A percentile compares a stretch with the other conserved stretches of the same genome.
phyloP scores from a whole-genome alignment of 768 basidiomycete genomes.

The Auricularia sp. region DNA sequence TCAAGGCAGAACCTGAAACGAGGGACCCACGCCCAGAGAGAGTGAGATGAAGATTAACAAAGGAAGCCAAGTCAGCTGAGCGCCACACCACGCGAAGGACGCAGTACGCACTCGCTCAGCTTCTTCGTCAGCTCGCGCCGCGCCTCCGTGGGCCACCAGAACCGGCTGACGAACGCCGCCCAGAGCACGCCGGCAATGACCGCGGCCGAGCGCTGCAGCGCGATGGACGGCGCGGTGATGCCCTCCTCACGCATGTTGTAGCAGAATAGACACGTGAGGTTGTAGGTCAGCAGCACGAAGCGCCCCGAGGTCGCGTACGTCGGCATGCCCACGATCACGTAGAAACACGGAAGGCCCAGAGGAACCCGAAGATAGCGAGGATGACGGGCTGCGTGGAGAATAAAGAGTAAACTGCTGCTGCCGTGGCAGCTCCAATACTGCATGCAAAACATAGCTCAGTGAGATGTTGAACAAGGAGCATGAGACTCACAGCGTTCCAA shows the following conservation, averaged over 20 bases:
- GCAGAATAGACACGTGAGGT: slow-evolving; percentile 70
- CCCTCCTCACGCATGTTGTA: slow-evolving; percentile 68
- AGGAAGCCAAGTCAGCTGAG: no score
- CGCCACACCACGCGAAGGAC: no score
- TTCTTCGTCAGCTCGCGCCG: slow-evolving; percentile 75
- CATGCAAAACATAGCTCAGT: slow-evolving; percentile 5
- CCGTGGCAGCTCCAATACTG: slow-evolving; percentile 71
- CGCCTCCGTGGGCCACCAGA: slow-evolving; percentile 96
- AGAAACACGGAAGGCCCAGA: slow-evolving; percentile 94
- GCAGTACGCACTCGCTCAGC: slow-evolving; percentile 65
- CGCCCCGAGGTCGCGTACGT: slow-evolving; percentile 64
- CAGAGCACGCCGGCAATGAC: slow-evolving; percentile 82
- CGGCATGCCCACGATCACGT: slow-evolving; percentile 72
- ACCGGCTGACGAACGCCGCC: slow-evolving; percentile 78
- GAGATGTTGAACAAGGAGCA: background rate
- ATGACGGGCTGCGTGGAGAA: slow-evolving; percentile 68
- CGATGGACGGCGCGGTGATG: slow-evolving; percentile 57
- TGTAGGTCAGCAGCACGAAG: slow-evolving; percentile 81
- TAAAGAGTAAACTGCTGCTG: slow-evolving; percentile 57
- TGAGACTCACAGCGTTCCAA: slow-evolving; percentile 67
- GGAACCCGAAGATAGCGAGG: slow-evolving; percentile 74
- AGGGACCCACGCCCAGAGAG: slow-evolving; percentile 5
- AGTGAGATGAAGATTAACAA: slow-evolving; percentile 4
- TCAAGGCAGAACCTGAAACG: slow-evolving; percentile 74
- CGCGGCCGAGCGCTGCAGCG: slow-evolving; percentile 64